Evolutionary conservation across 768 basidiomycete genomes (phyloP), one percentile per base, ranked within the genome.

Genomic region (Podaxis sp.): DNA sequence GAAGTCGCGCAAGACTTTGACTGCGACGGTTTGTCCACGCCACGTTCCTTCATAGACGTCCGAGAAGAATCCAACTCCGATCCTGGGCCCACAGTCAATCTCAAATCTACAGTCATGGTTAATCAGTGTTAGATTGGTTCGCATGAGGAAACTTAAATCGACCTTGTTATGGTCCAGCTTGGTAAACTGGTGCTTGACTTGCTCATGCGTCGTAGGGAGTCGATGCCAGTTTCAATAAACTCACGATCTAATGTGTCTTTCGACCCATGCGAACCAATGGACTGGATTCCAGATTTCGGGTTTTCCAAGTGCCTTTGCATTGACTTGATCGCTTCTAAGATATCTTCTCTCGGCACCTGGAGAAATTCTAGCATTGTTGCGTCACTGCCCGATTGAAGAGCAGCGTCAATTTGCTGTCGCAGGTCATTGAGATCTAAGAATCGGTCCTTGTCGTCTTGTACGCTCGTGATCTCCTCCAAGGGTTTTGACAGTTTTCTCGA

Each of bases 351-450:
- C 23, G 78, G 77, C 35, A 87, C 80, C 62, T 88, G 82, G 32
- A 90, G 74, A 1, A 86, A 79, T 23, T 77, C 73, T 36, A 89
- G 71, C 79, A 91, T 84, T 64, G 83, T 79, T 3, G 75, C 79
- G 66, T 91, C 85, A 85, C 62, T 90, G 87, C 62, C 85, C 89
- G 54, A 92, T 86, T 37, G 91, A 79, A 16, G 77, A 77, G 67
- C 94, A 76, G 72, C 91, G 92, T 67, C 80, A 85, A 18, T 79
- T 82, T 4, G 91, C 92, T 21, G 93, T 94, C 0, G 93, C 93
- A 75, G 93, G 94, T 96, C 96, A 97, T 2, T 89, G 59, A 74
- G 72, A 1, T 85, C 73, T n/a, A 91, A 72, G 55, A 87, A 32
- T 48, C 59, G 5, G 16, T 61, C 59, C 36, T 61, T 61, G n/a